Evolutionary conservation across 495 filamentous ascomycete species (phyloP), one percentile per base, ranked within the genome.

Genomic region (Collariella sp.): DNA sequence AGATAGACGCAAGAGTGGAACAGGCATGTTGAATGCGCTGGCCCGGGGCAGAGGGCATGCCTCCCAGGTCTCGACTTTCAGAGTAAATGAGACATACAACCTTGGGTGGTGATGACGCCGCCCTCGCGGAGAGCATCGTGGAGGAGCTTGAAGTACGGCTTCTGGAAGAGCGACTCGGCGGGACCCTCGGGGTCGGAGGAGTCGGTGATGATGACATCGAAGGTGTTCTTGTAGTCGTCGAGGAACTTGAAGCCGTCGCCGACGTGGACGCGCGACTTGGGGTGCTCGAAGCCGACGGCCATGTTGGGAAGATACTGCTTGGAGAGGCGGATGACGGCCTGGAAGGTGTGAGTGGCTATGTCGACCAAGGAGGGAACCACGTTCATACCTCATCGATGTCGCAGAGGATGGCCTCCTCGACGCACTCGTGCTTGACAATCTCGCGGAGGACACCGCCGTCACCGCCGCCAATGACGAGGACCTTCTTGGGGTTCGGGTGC

Each of bases 161-260:
- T 96, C 82, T 97, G 82, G 84, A 99, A 99, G 50, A 99, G 80
- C 53, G 77, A 80, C 82, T 96, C 91, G 55, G 93, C 93, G 23
- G 93, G 93, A 51, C 93, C 93, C 71, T 97, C 94, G 29, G 93
- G 93, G 70, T 99, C 93, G 36, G 87, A 93, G 52, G 88, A 95
- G 72, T 99, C 93, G 53, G 93, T 99, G 78, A 99, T 99, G 77
- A 99, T 99, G 62, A 99, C 89, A 68, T 99, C 93, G 67, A 96
- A 99, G 63, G 86, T 83, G 76, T 96, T 90, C 81, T 91, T 88
- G 73, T 84, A 85, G 61, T 89, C 82, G 70, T 86, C 82, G 49
- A 99, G 79, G 76, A 95, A 99, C 79, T 96, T 88, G 82, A 99
- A 97, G 62, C 93, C 93, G 67, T 99, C 93, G 57, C 91, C 94